Conservation (phyloP, 2,329 filamentous ascomycete genomes). For the Aureobasidium melanogenum region DNA sequence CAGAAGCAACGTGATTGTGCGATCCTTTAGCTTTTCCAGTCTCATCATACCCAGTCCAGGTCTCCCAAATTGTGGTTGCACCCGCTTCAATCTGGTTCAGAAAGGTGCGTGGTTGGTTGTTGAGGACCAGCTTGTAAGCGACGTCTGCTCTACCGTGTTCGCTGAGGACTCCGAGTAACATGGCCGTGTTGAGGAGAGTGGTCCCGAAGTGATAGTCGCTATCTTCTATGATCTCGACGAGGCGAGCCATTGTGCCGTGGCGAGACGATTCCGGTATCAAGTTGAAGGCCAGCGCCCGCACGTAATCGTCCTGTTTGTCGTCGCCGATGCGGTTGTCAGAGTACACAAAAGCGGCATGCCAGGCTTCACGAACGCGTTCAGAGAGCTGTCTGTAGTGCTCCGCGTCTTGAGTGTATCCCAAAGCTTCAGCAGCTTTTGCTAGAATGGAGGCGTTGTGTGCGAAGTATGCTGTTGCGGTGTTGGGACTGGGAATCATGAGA, state of each 20-base stretch:
- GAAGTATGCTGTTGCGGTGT: constrained; percentile 7
- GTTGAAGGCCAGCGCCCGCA: not conserved
- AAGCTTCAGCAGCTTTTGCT: not conserved
- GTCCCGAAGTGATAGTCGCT: constrained; percentile 1
- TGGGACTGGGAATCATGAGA: not conserved
- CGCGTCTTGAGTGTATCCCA: not conserved
- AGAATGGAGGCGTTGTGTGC: not conserved
- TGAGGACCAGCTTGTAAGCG: not conserved
- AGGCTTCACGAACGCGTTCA: not conserved
- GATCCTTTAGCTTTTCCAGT: not conserved
- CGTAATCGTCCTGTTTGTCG: constrained; percentile 10
- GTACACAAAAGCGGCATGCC: not conserved
- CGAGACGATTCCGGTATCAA: not conserved
- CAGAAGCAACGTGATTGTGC: not conserved
- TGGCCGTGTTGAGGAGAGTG: constrained; percentile 6
- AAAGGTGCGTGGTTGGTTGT: not conserved
- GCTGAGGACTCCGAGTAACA: not conserved
- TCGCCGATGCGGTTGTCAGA: not conserved
- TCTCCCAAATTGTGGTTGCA: constrained; percentile 5
- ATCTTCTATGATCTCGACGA: constrained; percentile 1
- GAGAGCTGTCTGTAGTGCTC: not conserved
- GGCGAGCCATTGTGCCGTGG: not conserved
- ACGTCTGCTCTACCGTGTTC: constrained; percentile 4
- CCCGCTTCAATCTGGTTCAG: constrained; percentile 1
- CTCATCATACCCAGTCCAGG: not conserved